phyloP scores from a whole-genome alignment of 345 rosid genomes.

The Salix suchowensis region DNA sequence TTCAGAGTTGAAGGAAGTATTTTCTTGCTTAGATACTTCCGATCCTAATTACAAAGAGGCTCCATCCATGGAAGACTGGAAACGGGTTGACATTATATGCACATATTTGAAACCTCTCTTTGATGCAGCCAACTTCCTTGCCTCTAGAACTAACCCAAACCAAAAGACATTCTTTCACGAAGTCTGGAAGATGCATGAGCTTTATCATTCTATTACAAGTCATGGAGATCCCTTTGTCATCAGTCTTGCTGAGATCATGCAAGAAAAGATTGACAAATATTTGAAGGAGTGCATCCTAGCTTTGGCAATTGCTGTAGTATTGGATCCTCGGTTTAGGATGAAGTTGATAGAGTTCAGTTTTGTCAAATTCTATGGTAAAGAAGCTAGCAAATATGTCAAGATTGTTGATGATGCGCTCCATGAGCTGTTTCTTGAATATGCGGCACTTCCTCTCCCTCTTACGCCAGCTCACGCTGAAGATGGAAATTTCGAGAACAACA shows the following conservation, averaged over 20 bases:
- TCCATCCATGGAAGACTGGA: slow-evolving; percentile 75
- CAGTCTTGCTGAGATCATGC: slow-evolving; percentile 50
- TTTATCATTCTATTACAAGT: slow-evolving; percentile 41
- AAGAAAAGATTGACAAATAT: slow-evolving; percentile 60
- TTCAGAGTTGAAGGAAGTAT: slow-evolving; percentile 77
- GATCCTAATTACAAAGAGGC: slow-evolving; percentile 76
- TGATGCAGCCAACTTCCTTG: slow-evolving; percentile 61
- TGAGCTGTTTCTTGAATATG: slow-evolving; percentile 75
- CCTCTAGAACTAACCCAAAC: slow-evolving; percentile 43
- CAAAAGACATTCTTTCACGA: slow-evolving; percentile 71
- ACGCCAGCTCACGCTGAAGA: slow-evolving; percentile 61
- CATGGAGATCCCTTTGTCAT: slow-evolving; percentile 56
- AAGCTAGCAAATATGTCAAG: slow-evolving; percentile 56
- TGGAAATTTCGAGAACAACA: slow-evolving; percentile 29
- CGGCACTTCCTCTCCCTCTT: slow-evolving; percentile 61
- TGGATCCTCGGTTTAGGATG: slow-evolving; percentile 99
- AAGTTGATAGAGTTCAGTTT: slow-evolving; percentile 95
- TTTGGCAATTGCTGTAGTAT: slow-evolving; percentile 74
- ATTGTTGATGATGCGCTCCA: slow-evolving; percentile 75
- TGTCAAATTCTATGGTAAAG: slow-evolving; percentile 74
- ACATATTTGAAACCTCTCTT: slow-evolving; percentile 63
- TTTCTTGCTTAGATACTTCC: slow-evolving; percentile 75
- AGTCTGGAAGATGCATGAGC: slow-evolving; percentile 81
- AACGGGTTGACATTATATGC: slow-evolving; percentile 61
- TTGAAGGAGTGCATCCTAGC: slow-evolving; percentile 83